A percentile compares a stretch with the other conserved stretches of the same genome.
Evolutionary conservation across 805 yeast species (phyloP).

Genomic region (Tetrapisispora taiwanensis): DNA sequence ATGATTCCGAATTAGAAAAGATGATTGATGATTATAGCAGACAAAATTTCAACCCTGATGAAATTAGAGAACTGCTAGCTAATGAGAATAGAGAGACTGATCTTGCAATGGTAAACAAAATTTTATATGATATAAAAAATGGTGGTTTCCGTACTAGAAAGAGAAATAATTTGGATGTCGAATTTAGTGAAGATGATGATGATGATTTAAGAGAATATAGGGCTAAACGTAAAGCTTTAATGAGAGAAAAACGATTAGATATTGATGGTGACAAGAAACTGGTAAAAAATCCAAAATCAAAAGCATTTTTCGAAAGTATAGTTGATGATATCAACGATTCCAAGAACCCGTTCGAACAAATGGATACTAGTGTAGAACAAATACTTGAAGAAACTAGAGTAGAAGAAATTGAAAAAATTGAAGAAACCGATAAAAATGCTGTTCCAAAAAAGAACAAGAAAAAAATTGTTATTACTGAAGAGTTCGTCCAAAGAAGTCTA

Average conservation of each 20-base stretch:
- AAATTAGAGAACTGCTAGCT: conserved; percentile 46
- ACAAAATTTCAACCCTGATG: conserved; percentile 46
- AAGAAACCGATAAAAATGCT: conserved; percentile 12
- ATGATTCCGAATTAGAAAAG: conserved; percentile 65
- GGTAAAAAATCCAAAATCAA: conserved; percentile 44
- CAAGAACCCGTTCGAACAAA: conserved; percentile 26
- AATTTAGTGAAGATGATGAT: conserved; percentile 69
- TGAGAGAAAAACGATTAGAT: conserved; percentile 40
- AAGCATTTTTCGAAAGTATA: conserved; percentile 59
- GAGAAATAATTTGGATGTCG: conserved; percentile 45
- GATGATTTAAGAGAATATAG: conserved; percentile 33
- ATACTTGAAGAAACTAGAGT: conserved; percentile 15
- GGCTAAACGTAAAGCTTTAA: conserved; percentile 37
- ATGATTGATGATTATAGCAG: conserved; percentile 66
- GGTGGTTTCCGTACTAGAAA: conserved; percentile 59
- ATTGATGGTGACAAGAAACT: conserved; percentile 33
- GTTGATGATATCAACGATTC: conserved; percentile 36
- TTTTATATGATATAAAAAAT: conserved; percentile 60
- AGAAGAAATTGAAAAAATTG: conserved; percentile 22
- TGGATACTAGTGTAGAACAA: conserved; percentile 14
- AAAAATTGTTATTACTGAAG: conserved; percentile 38
- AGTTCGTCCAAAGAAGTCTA: conserved; percentile 45
- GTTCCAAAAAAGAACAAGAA: conserved; percentile 27
- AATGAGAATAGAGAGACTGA: conserved; percentile 55
- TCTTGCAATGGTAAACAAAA: conserved; percentile 51